Percentiles rank a stretch among this genome's conserved stretches.
phyloP scores from a whole-genome alignment of 768 basidiomycete genomes.

The Auricularia heimuer region DNA sequence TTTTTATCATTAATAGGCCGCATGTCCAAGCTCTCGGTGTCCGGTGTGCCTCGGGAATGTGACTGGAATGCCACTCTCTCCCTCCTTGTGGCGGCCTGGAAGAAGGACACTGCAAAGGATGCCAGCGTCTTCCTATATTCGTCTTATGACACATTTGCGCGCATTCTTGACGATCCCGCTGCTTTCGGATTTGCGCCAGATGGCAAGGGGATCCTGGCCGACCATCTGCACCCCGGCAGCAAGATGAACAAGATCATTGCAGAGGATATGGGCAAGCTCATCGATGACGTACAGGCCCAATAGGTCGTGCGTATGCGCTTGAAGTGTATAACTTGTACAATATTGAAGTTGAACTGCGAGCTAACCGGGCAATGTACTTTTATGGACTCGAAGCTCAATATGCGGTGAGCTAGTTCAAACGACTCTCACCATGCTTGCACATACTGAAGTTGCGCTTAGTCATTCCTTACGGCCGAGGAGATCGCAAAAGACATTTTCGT shows the following conservation, averaged over 20 bases:
- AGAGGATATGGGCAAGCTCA: constrained; percentile 2
- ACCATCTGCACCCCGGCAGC: constrained; percentile 18
- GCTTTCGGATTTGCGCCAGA: constrained; percentile 27
- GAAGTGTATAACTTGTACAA: too few relatives aligned
- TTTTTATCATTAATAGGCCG: background rate
- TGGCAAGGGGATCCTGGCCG: constrained; percentile 38
- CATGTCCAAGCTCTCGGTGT: background rate
- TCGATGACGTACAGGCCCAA: background rate
- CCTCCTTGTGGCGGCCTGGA: background rate
- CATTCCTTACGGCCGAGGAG: too few relatives aligned
- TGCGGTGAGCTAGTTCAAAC: too few relatives aligned
- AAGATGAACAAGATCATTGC: constrained; percentile 14
- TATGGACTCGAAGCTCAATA: too few relatives aligned
- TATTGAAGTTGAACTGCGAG: too few relatives aligned
- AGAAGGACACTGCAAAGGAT: constrained; percentile 17
- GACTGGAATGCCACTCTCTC: background rate
- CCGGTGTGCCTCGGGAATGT: background rate
- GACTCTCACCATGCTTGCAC: too few relatives aligned
- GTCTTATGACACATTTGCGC: constrained; percentile 35
- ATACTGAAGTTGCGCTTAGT: too few relatives aligned
- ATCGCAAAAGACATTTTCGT: too few relatives aligned
- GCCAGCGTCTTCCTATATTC: constrained; percentile 41
- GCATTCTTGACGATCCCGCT: constrained; percentile 36
- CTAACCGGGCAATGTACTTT: too few relatives aligned
- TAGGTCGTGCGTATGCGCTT: too few relatives aligned